Base-by-base conservation (phyloP, 2,329 filamentous ascomycete genomes). In the Trichoderma atrobrunneum region DNA sequence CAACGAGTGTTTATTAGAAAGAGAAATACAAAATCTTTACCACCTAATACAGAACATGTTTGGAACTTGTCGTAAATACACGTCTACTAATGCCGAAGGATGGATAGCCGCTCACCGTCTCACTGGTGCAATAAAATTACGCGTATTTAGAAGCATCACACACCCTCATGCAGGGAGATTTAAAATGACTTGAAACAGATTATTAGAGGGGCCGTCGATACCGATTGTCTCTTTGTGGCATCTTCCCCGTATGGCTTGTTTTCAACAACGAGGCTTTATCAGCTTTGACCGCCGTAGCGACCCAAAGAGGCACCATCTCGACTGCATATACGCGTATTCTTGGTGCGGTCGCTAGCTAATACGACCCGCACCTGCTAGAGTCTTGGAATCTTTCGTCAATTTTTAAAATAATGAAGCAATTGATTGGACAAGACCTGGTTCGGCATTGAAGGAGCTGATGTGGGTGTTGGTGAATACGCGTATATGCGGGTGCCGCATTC, bases 401-500 rank as follows among this genome's bases (percentile, higher is more conserved):
- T 16, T 11, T 21, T 4, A 11, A 7, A 14, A 26, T 36, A 21
- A n/a, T 32, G 54, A 18, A 36, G 18, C 7, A 54, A 18, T 14
- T 70, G 67, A 70, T 70, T 70, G 66, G 66, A 36, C 7, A 6
- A n/a, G 3, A 3, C n/a, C n/a, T 21, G 56, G 24, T 36, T 14
- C 51, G 7, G 18, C 18, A 51, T 51, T 43, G 14, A 26, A 36
- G 43, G 28, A 56, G 63, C 21, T 24, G 43, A 36, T 51, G 60
- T 63, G 60, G 60, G 26, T 43, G 34, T 30, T n/a, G 18, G 1
- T 34, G n/a, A 60, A 66, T 69, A 61, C 56, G 65, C 56, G 65
- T 69, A 69, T 60, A 48, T 26, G 26, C 65, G 24, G 24, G 21
- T 39, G 18, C 30, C 67, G 67, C 67, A 70, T 70, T 70, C 67